Conservation (phyloP, 2,329 filamentous ascomycete species). For the Neofusicoccum laricinum region DNA sequence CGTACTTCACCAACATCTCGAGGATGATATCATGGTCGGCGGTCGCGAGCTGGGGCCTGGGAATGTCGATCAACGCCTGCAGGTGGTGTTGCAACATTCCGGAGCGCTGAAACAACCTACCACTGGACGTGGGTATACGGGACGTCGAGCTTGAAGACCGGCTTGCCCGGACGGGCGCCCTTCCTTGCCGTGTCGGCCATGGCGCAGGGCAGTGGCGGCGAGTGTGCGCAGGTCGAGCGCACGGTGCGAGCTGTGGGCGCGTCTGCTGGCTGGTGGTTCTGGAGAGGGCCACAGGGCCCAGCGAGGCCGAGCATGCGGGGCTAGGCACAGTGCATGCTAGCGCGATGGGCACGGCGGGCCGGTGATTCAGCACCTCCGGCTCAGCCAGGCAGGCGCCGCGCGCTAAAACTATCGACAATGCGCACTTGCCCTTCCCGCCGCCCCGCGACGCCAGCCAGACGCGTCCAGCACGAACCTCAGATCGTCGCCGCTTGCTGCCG, state of each 20-base stretch:
- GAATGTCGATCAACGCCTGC: slow-evolving; percentile 3
- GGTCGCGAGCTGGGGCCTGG: slow-evolving; percentile 59
- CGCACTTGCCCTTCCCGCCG: slow-evolving; percentile 6
- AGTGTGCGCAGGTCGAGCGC: too few relatives aligned
- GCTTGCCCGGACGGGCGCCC: slow-evolving; percentile 23
- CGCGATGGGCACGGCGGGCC: neutral
- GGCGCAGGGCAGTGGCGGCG: neutral
- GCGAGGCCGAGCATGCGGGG: too few relatives aligned
- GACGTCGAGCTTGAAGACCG: slow-evolving; percentile 62
- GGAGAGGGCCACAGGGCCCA: too few relatives aligned
- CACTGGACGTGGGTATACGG: slow-evolving; percentile 62
- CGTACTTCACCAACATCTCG: slow-evolving; percentile 51
- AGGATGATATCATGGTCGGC: slow-evolving; percentile 63
- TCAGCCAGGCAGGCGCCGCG: neutral
- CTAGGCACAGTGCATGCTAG: too few relatives aligned
- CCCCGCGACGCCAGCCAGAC: slow-evolving; percentile 1
- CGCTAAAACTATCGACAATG: neutral
- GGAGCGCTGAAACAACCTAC: slow-evolving; percentile 40
- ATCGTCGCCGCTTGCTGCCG: neutral
- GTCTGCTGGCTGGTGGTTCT: neutral
- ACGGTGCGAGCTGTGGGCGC: neutral
- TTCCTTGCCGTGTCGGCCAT: slow-evolving; percentile 2
- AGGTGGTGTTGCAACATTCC: slow-evolving; percentile 6
- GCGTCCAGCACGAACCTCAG: neutral
- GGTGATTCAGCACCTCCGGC: neutral